Base-by-base conservation (phyloP, 352 stramenopile genomes). In the Blastocystis sp. region DNA sequence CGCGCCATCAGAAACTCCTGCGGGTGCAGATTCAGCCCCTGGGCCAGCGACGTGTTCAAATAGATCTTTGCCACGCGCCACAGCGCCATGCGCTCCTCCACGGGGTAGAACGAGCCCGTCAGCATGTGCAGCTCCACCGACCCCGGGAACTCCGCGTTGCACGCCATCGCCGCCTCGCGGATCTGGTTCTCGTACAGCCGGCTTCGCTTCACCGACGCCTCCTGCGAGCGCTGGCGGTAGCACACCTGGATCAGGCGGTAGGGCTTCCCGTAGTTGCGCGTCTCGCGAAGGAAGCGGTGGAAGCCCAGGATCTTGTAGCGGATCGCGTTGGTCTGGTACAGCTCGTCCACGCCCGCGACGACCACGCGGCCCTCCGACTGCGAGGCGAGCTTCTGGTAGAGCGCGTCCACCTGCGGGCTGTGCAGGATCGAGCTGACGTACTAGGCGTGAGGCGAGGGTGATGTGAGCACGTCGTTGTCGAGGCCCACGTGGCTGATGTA, bases 251-350 rank as follows among this genome's bases (percentile, higher is more conserved):
- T 38, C 28, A 88, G 67, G 28, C 61, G 11, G 2, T 69, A 14
- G 10, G 17, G 28, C 17, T 3, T 2, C 7, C 78, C 45, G n/a
- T 78, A 76, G n/a, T 19, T 38, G 21, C 61, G 78, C 1, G n/a
- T 56, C 43, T 88, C 67, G 21, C 34, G 60, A 5, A 88, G 59
- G 45, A 88, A 70, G 38, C 34, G 2, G 34, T 78, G 64, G 67
- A 88, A 88, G 23, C n/a, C 78, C 41, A 78, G 64, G 41, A 88
- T 74, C 67, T 88, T 88, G 40, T 76, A 66, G 5, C 41, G 64
- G 23, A 88, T 77, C 3, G 40, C 78, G 60, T 79, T 88, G 21
- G 40, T 88, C 41, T 74, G 64, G 28, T 76, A 60, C 3, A 88
- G 53, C 21, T 88, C 78, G 53, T 88, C 78, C 60, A 88, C 78